Evolutionary conservation across 345 rosid genomes (phyloP).

Genomic region (Trapa bicornis): DNA sequence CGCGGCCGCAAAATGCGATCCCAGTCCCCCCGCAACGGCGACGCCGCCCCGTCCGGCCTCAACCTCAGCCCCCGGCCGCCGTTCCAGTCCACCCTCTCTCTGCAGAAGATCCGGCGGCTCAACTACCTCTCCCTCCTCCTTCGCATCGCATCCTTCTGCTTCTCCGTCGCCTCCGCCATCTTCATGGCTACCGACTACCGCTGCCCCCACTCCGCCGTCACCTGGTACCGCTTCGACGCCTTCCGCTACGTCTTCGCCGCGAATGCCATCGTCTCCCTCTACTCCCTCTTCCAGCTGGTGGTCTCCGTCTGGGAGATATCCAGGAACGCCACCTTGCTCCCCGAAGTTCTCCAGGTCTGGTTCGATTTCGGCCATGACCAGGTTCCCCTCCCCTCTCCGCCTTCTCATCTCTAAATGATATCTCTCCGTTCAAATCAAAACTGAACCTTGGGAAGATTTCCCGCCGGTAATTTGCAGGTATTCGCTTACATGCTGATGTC

Average conservation of each 20-base stretch:
- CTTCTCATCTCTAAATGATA: background rate
- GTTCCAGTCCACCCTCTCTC: constrained; percentile 65
- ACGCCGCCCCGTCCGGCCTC: constrained; percentile 21
- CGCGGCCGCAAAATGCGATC: constrained; percentile 35
- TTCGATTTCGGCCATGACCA: constrained; percentile 99
- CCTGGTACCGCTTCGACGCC: constrained; percentile 83
- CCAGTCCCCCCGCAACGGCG: constrained; percentile 52
- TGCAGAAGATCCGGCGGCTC: constrained; percentile 72
- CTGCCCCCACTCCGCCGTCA: constrained; percentile 45
- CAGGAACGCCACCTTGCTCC: constrained; percentile 57
- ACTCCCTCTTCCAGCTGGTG: constrained; percentile 70
- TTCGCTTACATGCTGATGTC: constrained; percentile 76
- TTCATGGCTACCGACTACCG: constrained; percentile 77
- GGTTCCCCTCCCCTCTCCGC: constrained; percentile 20
- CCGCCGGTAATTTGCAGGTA: constrained; percentile 23
- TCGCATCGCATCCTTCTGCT: constrained; percentile 64
- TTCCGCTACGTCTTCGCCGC: constrained; percentile 75
- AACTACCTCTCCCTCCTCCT: constrained; percentile 57
- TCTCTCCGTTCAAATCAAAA: background rate
- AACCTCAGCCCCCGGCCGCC: constrained; percentile 17
- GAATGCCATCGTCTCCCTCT: constrained; percentile 72
- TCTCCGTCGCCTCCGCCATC: constrained; percentile 70
- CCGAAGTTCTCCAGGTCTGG: constrained; percentile 83
- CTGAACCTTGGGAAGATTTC: background rate
- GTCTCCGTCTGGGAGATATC: constrained; percentile 83